Evolutionary conservation across 2,329 filamentous ascomycete genomes (phyloP), one percentile per base, ranked within the genome.

Genomic region (Teratosphaeria gauchensis): DNA sequence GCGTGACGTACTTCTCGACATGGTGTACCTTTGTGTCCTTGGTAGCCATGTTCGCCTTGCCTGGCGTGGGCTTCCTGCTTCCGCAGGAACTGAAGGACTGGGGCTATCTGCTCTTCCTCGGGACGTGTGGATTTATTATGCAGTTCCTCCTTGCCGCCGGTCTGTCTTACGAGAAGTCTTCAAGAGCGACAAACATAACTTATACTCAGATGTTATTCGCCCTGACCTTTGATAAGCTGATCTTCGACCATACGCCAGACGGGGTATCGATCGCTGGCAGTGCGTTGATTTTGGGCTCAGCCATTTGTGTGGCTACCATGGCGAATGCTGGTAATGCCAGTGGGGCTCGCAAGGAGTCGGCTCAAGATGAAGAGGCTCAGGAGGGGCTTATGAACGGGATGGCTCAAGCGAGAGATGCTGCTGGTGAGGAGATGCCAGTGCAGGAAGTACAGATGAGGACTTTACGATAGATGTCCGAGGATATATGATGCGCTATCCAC

Each of bases 101-200:
- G 86, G 71, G 75, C 0, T 79, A 91, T 46, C 75, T 96, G 16
- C 57, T 85, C 0, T 82, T 86, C 42, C 76, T 95, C 3, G 89
- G 88, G 0, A 68, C 84, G 0, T 86, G 86, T 63, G 92, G 92
- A 0, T 92, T 96, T 69, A 71, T 87, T 24, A 88, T 92, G 82
- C 92, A 96, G 80, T 90, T 90, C 64, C 78, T 95, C n/a, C 76
- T 95, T 19, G 94, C 91, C 1, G 82, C 84, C 0, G 90, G 90
- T 0, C 75, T 96, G 54, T 79, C 87, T 28, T 84, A 86, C 61
- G 88, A 92, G 67, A 87, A 86, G 62, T 81, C 80, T 1, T 75
- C 76, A 2, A 77, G 82, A 21, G 84, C 83, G 1, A 86, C 83
- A 0, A 84, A 83, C 57, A 86, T 88, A 83, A 76, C 85, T 0